Conservation (phyloP, 768 basidiomycete genomes). For the Russula abietina region DNA sequence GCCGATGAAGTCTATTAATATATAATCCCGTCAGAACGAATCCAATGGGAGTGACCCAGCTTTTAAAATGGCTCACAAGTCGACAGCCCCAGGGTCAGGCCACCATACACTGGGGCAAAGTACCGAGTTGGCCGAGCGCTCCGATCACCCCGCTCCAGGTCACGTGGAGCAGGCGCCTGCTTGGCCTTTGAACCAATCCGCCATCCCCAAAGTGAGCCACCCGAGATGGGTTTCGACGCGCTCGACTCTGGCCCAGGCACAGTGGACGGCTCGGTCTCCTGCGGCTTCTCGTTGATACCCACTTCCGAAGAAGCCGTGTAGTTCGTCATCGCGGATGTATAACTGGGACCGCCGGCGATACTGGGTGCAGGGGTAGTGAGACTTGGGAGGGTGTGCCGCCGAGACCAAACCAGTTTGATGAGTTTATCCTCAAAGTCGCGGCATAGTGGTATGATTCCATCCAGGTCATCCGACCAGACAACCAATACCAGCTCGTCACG, state of each 20-base stretch:
- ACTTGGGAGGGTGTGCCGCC: conserved; percentile 28
- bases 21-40: neutral
- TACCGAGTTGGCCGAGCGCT: conserved; percentile 40
- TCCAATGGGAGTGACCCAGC: neutral
- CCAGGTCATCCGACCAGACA: conserved; percentile 80
- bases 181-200: conserved; percentile 31
- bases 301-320: conserved; percentile 53
- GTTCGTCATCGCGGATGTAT: conserved; percentile 39
- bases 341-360: conserved; percentile 24
- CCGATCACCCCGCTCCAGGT: conserved; percentile 42
- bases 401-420: conserved; percentile 73
- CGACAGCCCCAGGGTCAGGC: conserved; percentile 59
- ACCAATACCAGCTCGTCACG: conserved; percentile 79
- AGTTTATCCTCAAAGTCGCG: conserved; percentile 69
- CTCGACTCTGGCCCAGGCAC: neutral
- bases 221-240: conserved; percentile 11
- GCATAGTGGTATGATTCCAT: conserved; percentile 69
- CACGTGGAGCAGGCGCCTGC: conserved; percentile 27
- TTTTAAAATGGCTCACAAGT: conserved; percentile 40
- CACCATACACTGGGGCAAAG: conserved; percentile 67
- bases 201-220: conserved; percentile 28
- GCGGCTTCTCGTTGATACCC: conserved; percentile 47
- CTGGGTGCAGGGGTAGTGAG: neutral
- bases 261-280: neutral
- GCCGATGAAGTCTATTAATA: conserved; percentile 55